Base-by-base conservation (phyloP, 1,139 yeast genomes). In the Yamadazyma sp. region DNA sequence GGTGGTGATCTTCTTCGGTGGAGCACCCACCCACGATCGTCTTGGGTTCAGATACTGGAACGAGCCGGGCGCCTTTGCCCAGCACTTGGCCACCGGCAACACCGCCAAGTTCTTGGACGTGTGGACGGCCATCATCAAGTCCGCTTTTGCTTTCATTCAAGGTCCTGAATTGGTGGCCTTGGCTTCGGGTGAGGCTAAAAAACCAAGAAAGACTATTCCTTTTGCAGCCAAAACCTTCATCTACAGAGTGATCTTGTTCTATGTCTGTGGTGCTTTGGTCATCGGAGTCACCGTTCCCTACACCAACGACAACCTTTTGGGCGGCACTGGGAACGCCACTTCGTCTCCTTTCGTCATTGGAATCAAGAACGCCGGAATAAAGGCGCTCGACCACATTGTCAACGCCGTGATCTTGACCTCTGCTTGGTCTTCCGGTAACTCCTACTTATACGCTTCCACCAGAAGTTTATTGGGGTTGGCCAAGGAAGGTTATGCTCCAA, bases 341-440 rank as follows among this genome's bases (percentile, higher is more conserved):
- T 61, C 70, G 7, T 76, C 81, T 5, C 81, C 83, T 4, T 77
- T 73, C 49, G 81, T 77, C 28, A 66, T 77, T 50, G 81, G 80
- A 17, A 69, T 77, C 34, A 61, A 67, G 40, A 62, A 65, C 36
- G 79, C 79, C 2, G 75, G 76, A 20, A 76, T 77, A 42, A 62
- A 59, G 31, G 78, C 64, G 1, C 55, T 77, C 22, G 78, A 79
- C 10, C 73, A 70, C 47, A 64, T 77, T 39, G 65, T 77, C 47
- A 77, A 77, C 51, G 81, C 69, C 2, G 67, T 72, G 42, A 72
- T 75, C 28, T 53, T 77, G 38, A 64, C 77, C 0, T 73, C 79
- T 31, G 81, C 81, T 1, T 72, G 75, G 61, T 72, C 79, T 12
- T 75, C 80, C 5, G 79, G 73, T 18, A 76, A 75, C 47, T 64